Conservation (phyloP, 2,329 filamentous ascomycete species). For the Teratosphaeria pseudoeucalypti region DNA sequence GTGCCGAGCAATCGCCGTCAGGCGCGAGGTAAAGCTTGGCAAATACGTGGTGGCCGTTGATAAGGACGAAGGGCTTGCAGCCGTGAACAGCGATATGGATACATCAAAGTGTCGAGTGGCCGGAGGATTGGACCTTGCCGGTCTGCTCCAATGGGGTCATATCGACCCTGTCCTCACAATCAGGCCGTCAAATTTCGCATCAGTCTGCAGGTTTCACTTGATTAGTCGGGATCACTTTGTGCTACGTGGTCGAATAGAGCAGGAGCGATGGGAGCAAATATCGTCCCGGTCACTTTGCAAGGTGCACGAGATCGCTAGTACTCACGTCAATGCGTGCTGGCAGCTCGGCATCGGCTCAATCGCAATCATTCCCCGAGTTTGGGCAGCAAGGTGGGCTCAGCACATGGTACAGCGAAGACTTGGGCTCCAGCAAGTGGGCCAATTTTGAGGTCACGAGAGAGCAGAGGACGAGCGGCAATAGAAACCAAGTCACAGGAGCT, state of each 20-base stretch:
- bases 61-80: background rate
- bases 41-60: background rate
- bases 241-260: background rate
- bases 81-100: background rate
- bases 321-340: background rate
- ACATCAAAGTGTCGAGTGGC: background rate
- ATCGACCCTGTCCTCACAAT: background rate
- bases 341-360: background rate
- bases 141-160: background rate
- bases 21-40: background rate
- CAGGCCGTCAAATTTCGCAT: background rate
- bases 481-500: background rate
- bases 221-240: background rate
- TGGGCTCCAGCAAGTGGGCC: background rate
- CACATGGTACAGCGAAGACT: background rate
- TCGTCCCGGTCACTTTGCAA: background rate
- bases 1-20: background rate
- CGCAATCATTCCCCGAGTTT: background rate
- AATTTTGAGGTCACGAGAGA: background rate
- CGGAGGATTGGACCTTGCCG: background rate
- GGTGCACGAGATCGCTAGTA: background rate
- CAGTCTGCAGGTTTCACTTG: background rate
- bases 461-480: background rate
- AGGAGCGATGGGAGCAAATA: background rate
- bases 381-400: background rate